Conservation (phyloP, 2,329 filamentous ascomycete genomes). For the Clarireedia paspali region DNA sequence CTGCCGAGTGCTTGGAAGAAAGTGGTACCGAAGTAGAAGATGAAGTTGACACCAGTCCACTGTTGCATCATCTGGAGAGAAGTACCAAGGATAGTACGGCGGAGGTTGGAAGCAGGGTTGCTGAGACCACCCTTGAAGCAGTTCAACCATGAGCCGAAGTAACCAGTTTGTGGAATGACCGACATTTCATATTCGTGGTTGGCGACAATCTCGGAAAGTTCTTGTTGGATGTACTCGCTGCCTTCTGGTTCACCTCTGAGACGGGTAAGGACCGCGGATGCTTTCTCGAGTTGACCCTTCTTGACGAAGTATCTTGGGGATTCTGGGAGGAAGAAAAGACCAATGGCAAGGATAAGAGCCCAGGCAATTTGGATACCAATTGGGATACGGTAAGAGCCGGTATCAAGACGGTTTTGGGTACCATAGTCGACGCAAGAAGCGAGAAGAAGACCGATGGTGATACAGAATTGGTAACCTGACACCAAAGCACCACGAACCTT, state of each 20-base stretch:
- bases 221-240: conserved; percentile 68
- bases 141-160: conserved; percentile 60
- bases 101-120: conserved; percentile 58
- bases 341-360: conserved; percentile 65
- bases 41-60: conserved; percentile 77
- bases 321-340: conserved; percentile 72
- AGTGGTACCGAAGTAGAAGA: conserved; percentile 79
- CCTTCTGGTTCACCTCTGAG: conserved; percentile 68
- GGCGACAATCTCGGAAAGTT: conserved; percentile 79
- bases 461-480: conserved; percentile 77
- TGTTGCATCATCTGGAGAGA: conserved; percentile 78
- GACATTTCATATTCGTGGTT: conserved; percentile 80
- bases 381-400: conserved; percentile 69
- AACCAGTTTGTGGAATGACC: conserved; percentile 56
- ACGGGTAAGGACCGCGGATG: conserved; percentile 52
- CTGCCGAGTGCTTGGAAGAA: conserved; percentile 76
- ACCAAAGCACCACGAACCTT: conserved; percentile 74
- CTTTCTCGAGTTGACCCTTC: conserved; percentile 60
- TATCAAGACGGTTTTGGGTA: conserved; percentile 53
- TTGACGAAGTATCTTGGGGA: conserved; percentile 83
- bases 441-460: conserved; percentile 71
- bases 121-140: conserved; percentile 59
- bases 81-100: conserved; percentile 63
- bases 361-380: conserved; percentile 75
- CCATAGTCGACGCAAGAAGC: conserved; percentile 69